These are phyloP conservation scores for Aspergillus neotritici DNA, from an alignment of 2,329 filamentous ascomycete species.

Conservation along the genomic window DNA sequence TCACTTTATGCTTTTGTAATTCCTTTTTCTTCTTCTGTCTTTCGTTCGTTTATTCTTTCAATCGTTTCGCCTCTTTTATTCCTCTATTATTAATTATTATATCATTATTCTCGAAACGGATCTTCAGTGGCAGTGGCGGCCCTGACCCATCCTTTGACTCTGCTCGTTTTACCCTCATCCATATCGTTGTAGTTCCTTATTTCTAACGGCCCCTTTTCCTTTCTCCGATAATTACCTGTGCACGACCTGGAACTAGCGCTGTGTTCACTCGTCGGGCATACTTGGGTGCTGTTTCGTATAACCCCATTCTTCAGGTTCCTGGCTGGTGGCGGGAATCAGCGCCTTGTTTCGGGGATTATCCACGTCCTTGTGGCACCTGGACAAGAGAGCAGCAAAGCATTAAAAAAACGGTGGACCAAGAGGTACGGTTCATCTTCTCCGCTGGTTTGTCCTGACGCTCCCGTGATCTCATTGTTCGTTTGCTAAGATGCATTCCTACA, in stretches of 20 bases:
- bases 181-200: no score
- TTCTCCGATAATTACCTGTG: no score
- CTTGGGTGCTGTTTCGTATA: not conserved
- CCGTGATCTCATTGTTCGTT: not conserved
- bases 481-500: not conserved
- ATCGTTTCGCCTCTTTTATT: no score
- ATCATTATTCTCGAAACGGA: no score
- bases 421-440: not conserved
- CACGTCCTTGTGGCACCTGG: constrained; percentile 1
- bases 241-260: no score
- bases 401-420: not conserved
- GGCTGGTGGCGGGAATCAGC: constrained; percentile 4
- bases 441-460: not conserved
- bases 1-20: not conserved
- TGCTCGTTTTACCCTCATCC: no score
- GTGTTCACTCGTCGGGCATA: not conserved
- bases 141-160: no score
- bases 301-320: constrained; percentile 2
- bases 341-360: constrained; percentile 3
- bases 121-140: no score
- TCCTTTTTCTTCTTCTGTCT: not conserved
- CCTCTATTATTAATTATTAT: no score
- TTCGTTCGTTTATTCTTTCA: not conserved
- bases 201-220: no score
- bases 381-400: not conserved